Conservation (phyloP, 805 yeast genomes). For the Geotrichum ghanense region DNA sequence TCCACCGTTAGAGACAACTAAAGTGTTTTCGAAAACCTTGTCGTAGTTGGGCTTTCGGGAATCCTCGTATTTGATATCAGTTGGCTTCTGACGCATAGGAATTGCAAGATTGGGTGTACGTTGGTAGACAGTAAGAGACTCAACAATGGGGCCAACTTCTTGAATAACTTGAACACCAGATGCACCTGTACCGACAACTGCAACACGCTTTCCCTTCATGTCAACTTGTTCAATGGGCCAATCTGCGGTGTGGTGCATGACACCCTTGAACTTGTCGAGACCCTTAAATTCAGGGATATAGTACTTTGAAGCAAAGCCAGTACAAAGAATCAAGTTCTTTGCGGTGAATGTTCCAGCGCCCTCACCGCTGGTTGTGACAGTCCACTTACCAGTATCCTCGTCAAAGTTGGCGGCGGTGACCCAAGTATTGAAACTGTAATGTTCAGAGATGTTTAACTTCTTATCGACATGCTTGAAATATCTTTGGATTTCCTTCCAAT, state of each 20-base stretch:
- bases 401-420: conserved; percentile 16
- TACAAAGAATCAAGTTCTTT: conserved; percentile 9
- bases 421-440: conserved; percentile 16
- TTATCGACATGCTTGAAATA: conserved; percentile 22
- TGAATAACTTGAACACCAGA: conserved; percentile 23
- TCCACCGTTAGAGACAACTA: conserved; percentile 12
- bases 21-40: conserved; percentile 1
- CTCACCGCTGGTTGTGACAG: conserved; percentile 14
- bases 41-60: neutral
- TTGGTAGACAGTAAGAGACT: conserved; percentile 16
- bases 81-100: conserved; percentile 16
- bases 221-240: conserved; percentile 20
- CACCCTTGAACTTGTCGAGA: conserved; percentile 18
- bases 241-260: conserved; percentile 16
- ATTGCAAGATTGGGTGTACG: conserved; percentile 19
- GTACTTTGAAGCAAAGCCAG: conserved; percentile 19
- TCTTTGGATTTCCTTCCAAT: conserved; percentile 17
- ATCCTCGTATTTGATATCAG: neutral
- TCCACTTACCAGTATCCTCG: conserved; percentile 17
- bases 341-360: conserved; percentile 5
- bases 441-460: conserved; percentile 18
- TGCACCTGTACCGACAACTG: conserved; percentile 25
- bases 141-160: conserved; percentile 15
- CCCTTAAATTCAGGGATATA: conserved; percentile 18
- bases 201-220: conserved; percentile 14